Evolutionary conservation across 2,329 filamentous ascomycete species (phyloP).

Genomic region (Pezicula carpinea): DNA sequence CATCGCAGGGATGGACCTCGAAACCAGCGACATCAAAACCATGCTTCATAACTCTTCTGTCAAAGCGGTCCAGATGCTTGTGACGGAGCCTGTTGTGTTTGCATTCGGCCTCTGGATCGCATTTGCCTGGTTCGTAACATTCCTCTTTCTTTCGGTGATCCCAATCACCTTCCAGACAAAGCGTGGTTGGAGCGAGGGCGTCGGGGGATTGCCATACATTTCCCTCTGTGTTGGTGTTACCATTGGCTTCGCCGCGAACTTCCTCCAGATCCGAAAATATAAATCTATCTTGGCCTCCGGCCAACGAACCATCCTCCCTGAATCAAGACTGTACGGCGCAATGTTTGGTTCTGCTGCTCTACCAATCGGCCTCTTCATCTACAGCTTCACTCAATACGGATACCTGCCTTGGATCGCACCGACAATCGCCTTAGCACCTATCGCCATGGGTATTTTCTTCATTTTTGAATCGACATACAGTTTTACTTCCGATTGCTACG

Average conservation of each 20-base stretch:
- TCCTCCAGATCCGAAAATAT: conserved; percentile 39
- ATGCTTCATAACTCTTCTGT: conserved; percentile 71
- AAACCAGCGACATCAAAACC: conserved; percentile 47
- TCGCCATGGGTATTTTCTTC: conserved; percentile 70
- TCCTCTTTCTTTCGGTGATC: conserved; percentile 75
- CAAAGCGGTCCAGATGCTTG: conserved; percentile 66
- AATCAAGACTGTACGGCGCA: conserved; percentile 75
- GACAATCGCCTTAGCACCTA: conserved; percentile 53
- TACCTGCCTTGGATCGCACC: conserved; percentile 58
- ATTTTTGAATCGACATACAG: conserved; percentile 87
- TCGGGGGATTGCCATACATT: conserved; percentile 60
- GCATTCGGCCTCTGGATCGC: conserved; percentile 85
- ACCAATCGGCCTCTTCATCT: conserved; percentile 71
- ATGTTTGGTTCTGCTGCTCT: conserved; percentile 71
- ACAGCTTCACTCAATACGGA: conserved; percentile 56
- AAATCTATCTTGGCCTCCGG: conserved; percentile 31
- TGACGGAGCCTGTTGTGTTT: conserved; percentile 74
- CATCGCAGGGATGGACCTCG: conserved; percentile 45
- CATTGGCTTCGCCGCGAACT: conserved; percentile 36
- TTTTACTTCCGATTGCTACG: conserved; percentile 82
- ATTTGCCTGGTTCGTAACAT: conserved; percentile 84
- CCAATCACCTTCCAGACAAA: conserved; percentile 72
- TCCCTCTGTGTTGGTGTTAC: conserved; percentile 34
- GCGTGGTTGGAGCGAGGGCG: conserved; percentile 55
- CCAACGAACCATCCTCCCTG: conserved; percentile 42